A percentile compares a stretch with the other conserved stretches of the same genome.
These are phyloP conservation scores for Cyberlindnera lachancei DNA, from an alignment of 805 yeast genomes.

Conservation along the genomic window DNA sequence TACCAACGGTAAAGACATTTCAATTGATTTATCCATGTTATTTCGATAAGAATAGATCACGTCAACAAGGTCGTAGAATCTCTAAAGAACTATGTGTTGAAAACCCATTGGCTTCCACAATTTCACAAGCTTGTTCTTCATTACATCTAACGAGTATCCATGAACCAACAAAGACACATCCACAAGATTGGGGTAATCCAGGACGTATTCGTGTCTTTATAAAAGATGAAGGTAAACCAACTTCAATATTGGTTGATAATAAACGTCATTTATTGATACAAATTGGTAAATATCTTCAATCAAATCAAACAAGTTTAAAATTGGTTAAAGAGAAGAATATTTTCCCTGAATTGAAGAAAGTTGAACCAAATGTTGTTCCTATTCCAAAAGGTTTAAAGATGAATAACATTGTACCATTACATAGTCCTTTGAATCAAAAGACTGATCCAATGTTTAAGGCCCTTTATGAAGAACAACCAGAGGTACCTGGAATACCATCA, in stretches of 20 bases:
- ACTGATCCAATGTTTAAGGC: conserved; percentile 68
- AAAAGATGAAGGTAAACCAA: conserved; percentile 41
- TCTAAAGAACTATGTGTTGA: conserved; percentile 59
- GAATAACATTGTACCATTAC: conserved; percentile 85
- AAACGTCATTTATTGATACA: conserved; percentile 61
- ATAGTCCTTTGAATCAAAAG: conserved; percentile 70
- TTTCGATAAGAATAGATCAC: conserved; percentile 73
- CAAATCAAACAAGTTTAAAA: conserved; percentile 61
- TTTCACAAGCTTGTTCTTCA: conserved; percentile 60
- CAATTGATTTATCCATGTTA: conserved; percentile 87
- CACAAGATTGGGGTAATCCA: conserved; percentile 95
- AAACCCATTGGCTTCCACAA: conserved; percentile 80
- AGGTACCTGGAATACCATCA: conserved; percentile 29
- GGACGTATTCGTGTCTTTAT: conserved; percentile 84
- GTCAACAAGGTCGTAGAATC: conserved; percentile 80
- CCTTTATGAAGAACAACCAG: conserved; percentile 49
- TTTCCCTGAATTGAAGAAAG: conserved; percentile 54
- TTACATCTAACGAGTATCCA: conserved; percentile 34
- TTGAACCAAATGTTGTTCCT: conserved; percentile 56
- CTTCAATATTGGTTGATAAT: conserved; percentile 30
- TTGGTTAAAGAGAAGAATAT: conserved; percentile 58
- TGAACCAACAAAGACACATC: conserved; percentile 84
- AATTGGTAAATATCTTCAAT: conserved; percentile 52
- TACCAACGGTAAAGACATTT: conserved; percentile 57
- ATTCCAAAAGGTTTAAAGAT: conserved; percentile 79